A percentile compares a stretch with the other conserved stretches of the same genome.
phyloP scores from a whole-genome alignment of 148 eudicot genomes.

The Rhododendron molle region DNA sequence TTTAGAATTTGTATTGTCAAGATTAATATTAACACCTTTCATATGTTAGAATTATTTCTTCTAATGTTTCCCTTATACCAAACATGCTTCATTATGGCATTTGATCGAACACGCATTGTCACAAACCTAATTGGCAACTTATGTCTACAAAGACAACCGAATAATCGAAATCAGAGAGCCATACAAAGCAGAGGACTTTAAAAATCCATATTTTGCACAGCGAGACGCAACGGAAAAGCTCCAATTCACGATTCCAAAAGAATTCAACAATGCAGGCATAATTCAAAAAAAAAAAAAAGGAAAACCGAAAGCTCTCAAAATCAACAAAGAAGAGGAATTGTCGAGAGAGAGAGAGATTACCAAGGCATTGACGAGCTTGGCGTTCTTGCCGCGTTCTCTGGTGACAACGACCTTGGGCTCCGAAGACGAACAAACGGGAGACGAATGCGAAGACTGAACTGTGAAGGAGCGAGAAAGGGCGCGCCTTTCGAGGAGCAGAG shows the following conservation, averaged over 20 bases:
- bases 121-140: background rate
- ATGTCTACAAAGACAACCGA: background rate
- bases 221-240: background rate
- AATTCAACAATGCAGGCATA: background rate
- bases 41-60: too few relatives aligned
- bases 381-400: slow-evolving; percentile 82
- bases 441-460: slow-evolving; percentile 19
- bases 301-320: background rate
- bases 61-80: too few relatives aligned
- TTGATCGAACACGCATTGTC: slow-evolving; percentile 12
- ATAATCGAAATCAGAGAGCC: background rate
- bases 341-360: slow-evolving; percentile 25
- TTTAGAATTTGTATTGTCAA: background rate
- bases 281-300: background rate
- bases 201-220: background rate
- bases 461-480: slow-evolving; percentile 4
- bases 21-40: too few relatives aligned
- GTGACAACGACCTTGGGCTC: slow-evolving; percentile 72
- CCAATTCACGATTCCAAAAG: background rate
- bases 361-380: slow-evolving; percentile 65
- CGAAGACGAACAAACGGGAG: slow-evolving; percentile 20
- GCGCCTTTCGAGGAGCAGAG: slow-evolving; percentile 15
- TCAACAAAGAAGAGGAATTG: background rate
- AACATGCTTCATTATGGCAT: background rate
- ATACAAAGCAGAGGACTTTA: background rate